Evolutionary conservation across 176 grass and related monocot genomes (phyloP).

Genomic region (Oropetium thomaeum): DNA sequence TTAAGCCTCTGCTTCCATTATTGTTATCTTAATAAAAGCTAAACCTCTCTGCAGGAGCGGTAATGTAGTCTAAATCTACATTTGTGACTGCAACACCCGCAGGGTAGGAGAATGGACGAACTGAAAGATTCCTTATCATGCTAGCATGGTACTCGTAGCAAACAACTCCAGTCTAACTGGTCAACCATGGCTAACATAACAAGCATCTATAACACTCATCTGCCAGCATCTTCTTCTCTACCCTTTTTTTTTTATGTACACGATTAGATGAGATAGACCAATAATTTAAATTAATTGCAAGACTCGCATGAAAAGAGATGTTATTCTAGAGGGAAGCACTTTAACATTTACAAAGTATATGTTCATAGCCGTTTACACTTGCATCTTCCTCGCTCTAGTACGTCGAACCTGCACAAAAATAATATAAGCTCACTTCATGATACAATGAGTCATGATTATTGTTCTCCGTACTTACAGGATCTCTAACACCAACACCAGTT

Average conservation of each 20-base stretch:
- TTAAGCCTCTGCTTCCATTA: too few relatives aligned
- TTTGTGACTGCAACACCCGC: background rate
- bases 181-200: background rate
- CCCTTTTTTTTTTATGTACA: too few relatives aligned
- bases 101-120: background rate
- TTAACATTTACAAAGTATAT: background rate
- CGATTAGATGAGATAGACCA: background rate
- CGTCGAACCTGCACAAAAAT: conserved; percentile 33
- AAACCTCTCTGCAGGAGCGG: background rate
- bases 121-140: background rate
- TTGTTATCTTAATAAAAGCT: too few relatives aligned
- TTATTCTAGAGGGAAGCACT: background rate
- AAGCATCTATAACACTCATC: background rate
- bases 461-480: conserved; percentile 37
- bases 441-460: background rate
- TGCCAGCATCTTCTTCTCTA: background rate
- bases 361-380: conserved; percentile 7
- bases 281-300: background rate
- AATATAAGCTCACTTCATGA: background rate
- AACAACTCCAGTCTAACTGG: background rate
- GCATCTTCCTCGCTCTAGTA: conserved; percentile 48
- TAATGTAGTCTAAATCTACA: background rate
- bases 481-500: conserved; percentile 16
- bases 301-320: conserved; percentile 15
- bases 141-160: background rate